phyloP scores from a whole-genome alignment of 768 basidiomycete genomes.

The Calocybe gangraenosa region DNA sequence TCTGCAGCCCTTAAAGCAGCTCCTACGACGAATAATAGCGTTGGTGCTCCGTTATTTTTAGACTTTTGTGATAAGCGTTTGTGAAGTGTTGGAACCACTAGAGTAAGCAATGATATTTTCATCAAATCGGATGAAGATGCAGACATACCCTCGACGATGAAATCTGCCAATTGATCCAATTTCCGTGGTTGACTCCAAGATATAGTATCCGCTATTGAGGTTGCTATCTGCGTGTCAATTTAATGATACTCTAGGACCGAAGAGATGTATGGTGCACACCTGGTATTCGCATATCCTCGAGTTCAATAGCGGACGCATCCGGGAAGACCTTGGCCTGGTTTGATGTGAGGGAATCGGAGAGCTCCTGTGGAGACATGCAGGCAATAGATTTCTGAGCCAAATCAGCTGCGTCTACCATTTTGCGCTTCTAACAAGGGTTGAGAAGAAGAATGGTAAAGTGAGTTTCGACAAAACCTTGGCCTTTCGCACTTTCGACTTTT shows the following conservation, averaged over 20 bases:
- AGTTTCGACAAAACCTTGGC: constrained; percentile 46
- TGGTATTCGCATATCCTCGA: constrained; percentile 74
- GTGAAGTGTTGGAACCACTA: constrained; percentile 65
- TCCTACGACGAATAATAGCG: constrained; percentile 76
- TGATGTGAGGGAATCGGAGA: constrained; percentile 60
- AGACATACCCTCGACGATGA: constrained; percentile 66
- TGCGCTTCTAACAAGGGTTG: constrained; percentile 50
- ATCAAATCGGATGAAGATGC: neutral
- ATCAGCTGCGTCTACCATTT: constrained; percentile 44
- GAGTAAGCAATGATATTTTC: neutral
- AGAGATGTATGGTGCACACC: constrained; percentile 40
- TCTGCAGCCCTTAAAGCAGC: constrained; percentile 94
- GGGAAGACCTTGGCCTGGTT: constrained; percentile 70
- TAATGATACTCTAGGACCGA: constrained; percentile 33
- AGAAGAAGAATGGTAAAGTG: constrained; percentile 6
- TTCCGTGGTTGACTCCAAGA: constrained; percentile 69
- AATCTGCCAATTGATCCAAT: constrained; percentile 66
- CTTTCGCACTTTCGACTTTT: constrained; percentile 70
- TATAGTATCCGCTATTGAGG: constrained; percentile 71
- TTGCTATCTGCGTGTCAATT: constrained; percentile 58
- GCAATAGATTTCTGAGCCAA: constrained; percentile 44
- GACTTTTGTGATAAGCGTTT: constrained; percentile 71
- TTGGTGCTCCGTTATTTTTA: constrained; percentile 79
- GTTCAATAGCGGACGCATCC: constrained; percentile 70
- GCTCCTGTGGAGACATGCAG: constrained; percentile 47